Evolutionary conservation across 2,329 filamentous ascomycete species (phyloP), one percentile per base, ranked within the genome.

Genomic region (Paraphaeosphaeria sporulosa): DNA sequence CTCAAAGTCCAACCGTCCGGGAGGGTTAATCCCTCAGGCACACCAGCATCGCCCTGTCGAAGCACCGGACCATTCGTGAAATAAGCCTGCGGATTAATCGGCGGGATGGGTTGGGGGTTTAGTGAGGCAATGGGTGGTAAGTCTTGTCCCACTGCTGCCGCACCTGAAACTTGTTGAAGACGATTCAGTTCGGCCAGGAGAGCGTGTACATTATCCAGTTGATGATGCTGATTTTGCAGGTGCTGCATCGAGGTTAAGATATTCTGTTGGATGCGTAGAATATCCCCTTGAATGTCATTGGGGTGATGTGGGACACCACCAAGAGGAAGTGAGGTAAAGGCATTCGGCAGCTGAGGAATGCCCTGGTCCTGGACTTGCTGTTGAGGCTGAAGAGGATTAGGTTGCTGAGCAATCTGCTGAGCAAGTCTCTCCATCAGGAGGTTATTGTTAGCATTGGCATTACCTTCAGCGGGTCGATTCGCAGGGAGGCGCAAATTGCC

Each of bases 1-100:
- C 73, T 64, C 62, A 78, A 55, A 19, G 74, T 76, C 75, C 76
- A 79, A 15, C 76, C 76, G 51, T 74, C 71, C 8, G 76, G 76
- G 38, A 79, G 68, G n/a, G 66, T 68, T 51, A 79, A 55, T 5
- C 76, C 76, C 54, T 67, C 67, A 9, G 76, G 76, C 30, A 78
- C 57, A 51, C 73, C 71, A 30, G 68, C 59, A 63, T 78, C 75
- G 25, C 75, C 74, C 40, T 75, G 74, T 43, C 74, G 65, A 44
- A 78, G 57, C 19, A 71, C 65, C 15, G 71, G 64, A 12, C 75
- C 74, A 54, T 70, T 71, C 19, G 74, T 59, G 43, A 75, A 69
- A 50, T 74, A 76, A 15, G 73, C 73, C 60, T 77, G 74, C 1
- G 75, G 74, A 19, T 56, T 55, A 10, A 69, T 70, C 1, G 70